phyloP scores from a whole-genome alignment of 2,329 filamentous ascomycete genomes.

The Calonectria pteridis region DNA sequence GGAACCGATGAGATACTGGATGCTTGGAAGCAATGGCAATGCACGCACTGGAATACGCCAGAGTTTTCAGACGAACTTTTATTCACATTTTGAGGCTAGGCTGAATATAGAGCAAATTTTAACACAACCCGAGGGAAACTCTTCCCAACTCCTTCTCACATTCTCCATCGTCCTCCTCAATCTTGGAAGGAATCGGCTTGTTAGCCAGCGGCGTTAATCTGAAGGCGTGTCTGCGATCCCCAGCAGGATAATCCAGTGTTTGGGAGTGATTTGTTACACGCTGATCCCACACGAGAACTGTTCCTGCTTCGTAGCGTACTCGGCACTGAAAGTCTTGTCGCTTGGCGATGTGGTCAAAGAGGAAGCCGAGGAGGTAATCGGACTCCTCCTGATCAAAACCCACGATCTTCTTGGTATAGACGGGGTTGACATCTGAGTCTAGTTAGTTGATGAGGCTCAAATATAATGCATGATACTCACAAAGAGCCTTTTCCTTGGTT shows the following conservation, averaged over 20 bases:
- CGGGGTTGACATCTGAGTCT: not conserved
- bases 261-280: not conserved
- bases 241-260: not conserved
- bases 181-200: not conserved
- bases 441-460: not conserved
- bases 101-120: not conserved
- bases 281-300: constrained; percentile 1
- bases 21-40: constrained; percentile 1
- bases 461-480: not conserved
- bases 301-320: not conserved
- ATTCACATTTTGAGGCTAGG: not conserved
- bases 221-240: not conserved
- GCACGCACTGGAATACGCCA: not conserved
- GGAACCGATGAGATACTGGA: not conserved
- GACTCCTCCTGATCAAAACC: not conserved
- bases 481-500: not conserved
- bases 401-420: not conserved
- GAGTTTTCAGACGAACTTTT: not conserved
- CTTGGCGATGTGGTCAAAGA: constrained; percentile 2
- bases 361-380: not conserved
- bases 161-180: constrained; percentile 1
- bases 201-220: not conserved
- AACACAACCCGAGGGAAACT: not conserved
- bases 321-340: not conserved
- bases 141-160: not conserved